These are phyloP conservation scores for Ambrosiella xylebori DNA, from an alignment of 2,329 filamentous ascomycete species.

Conservation along the genomic window DNA sequence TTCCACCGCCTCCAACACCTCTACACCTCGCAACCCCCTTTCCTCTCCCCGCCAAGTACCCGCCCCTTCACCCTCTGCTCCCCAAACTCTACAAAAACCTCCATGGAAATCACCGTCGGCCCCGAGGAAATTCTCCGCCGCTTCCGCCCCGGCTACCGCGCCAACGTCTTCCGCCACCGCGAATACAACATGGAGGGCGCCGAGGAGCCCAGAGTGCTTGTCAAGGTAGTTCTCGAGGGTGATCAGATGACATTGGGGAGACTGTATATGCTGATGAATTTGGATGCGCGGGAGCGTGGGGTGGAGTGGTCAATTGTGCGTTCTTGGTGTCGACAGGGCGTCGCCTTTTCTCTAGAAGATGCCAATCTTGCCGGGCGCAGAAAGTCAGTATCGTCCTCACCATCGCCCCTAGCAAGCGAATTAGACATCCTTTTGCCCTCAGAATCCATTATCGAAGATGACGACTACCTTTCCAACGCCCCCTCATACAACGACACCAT, in stretches of 20 bases:
- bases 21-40: slow-evolving; percentile 18
- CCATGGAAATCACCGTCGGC: slow-evolving; percentile 12
- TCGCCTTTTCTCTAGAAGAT: slow-evolving; percentile 9
- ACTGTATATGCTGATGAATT: slow-evolving; percentile 23
- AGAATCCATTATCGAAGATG: neutral
- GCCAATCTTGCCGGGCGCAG: slow-evolving; percentile 7
- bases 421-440: neutral
- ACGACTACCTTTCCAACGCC: neutral
- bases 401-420: neutral
- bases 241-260: slow-evolving; percentile 17
- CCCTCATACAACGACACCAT: neutral
- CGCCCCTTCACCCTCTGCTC: slow-evolving; percentile 7
- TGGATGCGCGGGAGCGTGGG: slow-evolving; percentile 25
- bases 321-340: slow-evolving; percentile 12
- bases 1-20: slow-evolving; percentile 21
- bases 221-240: slow-evolving; percentile 20
- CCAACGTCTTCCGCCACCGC: slow-evolving; percentile 10
- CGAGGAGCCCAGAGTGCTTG: slow-evolving; percentile 14
- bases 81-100: slow-evolving; percentile 11
- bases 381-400: neutral
- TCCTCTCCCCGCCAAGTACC: slow-evolving; percentile 27
- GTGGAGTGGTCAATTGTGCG: slow-evolving; percentile 15
- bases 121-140: slow-evolving; percentile 7
- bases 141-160: slow-evolving; percentile 12
- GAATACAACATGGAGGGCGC: slow-evolving; percentile 9